Percentiles rank a stretch among this genome's conserved stretches.
Conservation (phyloP, 192 early-diverging fungal genomes). For the Pilaira anomala region DNA sequence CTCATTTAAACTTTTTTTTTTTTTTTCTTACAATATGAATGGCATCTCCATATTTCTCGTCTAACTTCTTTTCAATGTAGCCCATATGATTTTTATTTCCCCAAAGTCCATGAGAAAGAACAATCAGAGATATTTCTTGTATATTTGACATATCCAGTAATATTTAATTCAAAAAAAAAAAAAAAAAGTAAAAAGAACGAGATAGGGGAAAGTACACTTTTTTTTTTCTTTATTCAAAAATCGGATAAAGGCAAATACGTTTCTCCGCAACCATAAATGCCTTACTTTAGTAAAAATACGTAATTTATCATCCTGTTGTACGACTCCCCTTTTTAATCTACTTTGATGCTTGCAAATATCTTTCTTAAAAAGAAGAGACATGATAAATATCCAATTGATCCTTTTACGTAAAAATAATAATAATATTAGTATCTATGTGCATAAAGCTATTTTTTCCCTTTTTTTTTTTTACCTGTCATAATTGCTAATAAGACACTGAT, state of each 20-base stretch:
- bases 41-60: not conserved
- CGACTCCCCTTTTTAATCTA: conserved; percentile 68
- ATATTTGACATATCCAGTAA: not conserved
- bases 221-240: too few species aligned
- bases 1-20: too few species aligned
- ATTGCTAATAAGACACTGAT: conserved; percentile 75
- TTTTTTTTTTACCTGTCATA: conserved; percentile 53
- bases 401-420: not conserved
- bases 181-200: too few species aligned
- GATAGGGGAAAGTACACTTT: too few species aligned
- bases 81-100: conserved; percentile 5
- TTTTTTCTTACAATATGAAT: conserved; percentile 1
- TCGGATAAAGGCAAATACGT: not conserved
- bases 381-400: conserved; percentile 71
- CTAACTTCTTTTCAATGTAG: not conserved
- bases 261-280: not conserved
- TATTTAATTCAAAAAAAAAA: not conserved
- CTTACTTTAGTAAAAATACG: not conserved
- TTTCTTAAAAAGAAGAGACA: conserved; percentile 74
- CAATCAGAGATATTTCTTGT: not conserved
- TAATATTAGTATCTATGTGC: not conserved
- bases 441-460: not conserved
- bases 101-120: conserved; percentile 16
- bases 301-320: too few species aligned
- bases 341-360: conserved; percentile 84